These are phyloP conservation scores for Thelonectria blattea DNA, from an alignment of 2,329 filamentous ascomycete genomes.

Conservation along the genomic window DNA sequence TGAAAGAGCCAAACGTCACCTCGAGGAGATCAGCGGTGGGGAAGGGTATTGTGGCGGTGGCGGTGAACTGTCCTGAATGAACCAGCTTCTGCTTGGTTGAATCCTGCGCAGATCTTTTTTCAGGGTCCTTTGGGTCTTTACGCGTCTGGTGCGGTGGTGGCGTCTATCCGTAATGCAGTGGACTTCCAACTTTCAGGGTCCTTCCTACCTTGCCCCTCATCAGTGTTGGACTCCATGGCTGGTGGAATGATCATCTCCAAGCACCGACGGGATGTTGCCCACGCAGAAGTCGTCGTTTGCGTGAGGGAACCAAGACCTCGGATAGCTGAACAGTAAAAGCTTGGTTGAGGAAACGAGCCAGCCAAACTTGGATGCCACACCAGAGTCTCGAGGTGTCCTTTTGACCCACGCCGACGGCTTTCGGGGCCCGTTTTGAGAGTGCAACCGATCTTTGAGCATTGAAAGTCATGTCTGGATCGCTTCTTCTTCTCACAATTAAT, in stretches of 20 bases:
- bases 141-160: too few species aligned
- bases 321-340: neutral
- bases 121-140: too few species aligned
- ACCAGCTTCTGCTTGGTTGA: neutral
- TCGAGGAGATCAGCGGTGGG: neutral
- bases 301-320: too few species aligned
- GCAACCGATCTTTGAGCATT: neutral
- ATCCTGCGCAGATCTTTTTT: neutral
- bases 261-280: too few species aligned
- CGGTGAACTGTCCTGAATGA: neutral
- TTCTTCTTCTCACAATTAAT: neutral
- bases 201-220: neutral
- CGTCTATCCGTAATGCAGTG: too few species aligned
- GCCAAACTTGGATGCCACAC: neutral
- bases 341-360: neutral
- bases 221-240: too few species aligned
- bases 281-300: too few species aligned
- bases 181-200: neutral
- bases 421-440: neutral
- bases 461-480: neutral
- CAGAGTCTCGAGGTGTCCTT: neutral
- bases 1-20: neutral
- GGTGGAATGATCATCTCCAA: too few species aligned
- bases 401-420: neutral
- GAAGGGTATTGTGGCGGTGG: constrained; percentile 7